Evolutionary conservation across 2,329 filamentous ascomycete species (phyloP), one percentile per base, ranked within the genome.

Genomic region (Chaetomiaceae sp.): DNA sequence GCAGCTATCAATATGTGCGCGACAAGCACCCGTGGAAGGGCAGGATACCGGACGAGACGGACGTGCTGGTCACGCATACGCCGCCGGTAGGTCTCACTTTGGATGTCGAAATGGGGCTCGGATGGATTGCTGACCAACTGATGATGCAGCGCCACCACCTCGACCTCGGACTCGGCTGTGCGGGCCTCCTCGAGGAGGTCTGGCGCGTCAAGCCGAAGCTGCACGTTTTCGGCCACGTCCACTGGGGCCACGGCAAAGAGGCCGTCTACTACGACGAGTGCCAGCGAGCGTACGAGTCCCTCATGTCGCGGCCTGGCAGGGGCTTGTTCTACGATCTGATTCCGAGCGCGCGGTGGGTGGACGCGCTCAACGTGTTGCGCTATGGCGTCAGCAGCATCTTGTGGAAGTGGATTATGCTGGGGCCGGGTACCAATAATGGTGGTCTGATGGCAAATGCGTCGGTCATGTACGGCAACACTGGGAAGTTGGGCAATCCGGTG

Each of bases 181-280:
- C 81, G 6, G 75, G 78, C 46, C 73, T 95, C 6, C 72, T 91
- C 6, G 66, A 72, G 12, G 88, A 94, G 59, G 65, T 86, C 15
- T 87, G 84, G 81, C 78, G 84, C 29, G 79, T 88, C 10, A 81
- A 78, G 51, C 89, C 89, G 0, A 71, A 71, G 11, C 68, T 95
- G 12, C 88, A 95, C 64, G 76, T 95, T 38, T 95, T 93, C 62
- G 89, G 88, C 1, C 89, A 95, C 65, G 76, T 90, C 19, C 89
- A 95, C 67, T 84, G 76, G 59, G 86, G 80, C 8, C 77, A 84
- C 37, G 89, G 88, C 14, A 71, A 70, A 35, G 81, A 89, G 58
- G 65, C 80, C 0, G 74, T 86, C 9, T 84, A 79, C 65, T 95
- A 86, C 74, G 87, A 93, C 62, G 76, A 81, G 20, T 77, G 79